Evolutionary conservation across 306 rosid species (phyloP), one percentile per base, ranked within the genome.

Genomic region (Vigna nakashimae): DNA sequence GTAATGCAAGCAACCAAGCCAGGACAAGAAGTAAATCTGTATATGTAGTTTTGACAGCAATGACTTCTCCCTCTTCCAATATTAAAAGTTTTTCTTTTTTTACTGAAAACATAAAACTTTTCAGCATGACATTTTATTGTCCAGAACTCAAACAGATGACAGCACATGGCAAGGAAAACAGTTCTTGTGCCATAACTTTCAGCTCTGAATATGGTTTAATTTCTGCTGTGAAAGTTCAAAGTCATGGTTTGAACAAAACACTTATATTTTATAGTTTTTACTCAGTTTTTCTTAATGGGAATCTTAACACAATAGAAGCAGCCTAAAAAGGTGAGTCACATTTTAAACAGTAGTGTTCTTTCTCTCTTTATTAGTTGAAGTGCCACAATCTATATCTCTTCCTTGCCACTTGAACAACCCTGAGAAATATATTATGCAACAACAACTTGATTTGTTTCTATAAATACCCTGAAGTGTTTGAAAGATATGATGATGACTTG

Each of bases 11-110:
- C 59, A 79, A 77, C 57, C 74, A 71, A 82, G 65, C 32, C 43
- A 57, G 71, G 40, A 60, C 84, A 79, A 59, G 75, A 74, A 75
- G 80, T 75, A 78, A 82, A 69, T 64, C 79, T 45, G 80, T 53
- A 56, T 46, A 32, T 53, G 49, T 46, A 32, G 75, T 79, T 82
- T 82, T 82, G 83, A 74, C 79, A 69, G 66, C 78, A 50, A 55
- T 34, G 4, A 77, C 79, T 77, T 51, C 62, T 51, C 40, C 69
- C 51, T 38, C 69, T 52, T 50, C 9, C 59, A 63, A 16, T 14
- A 32, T 67, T 10, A 52, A 65, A 53, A 76, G 67, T 43, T 43
- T 43, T 40, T 40, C 2, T 5, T 4, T 34, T 60, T 62, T 34
- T 62, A 32, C 68, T 62, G 68, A 26, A 24, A 57, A 16, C 17